Evolutionary conservation across 805 yeast genomes (phyloP), one percentile per base, ranked within the genome.

Genomic region (Schwanniomyces polymorphus): DNA sequence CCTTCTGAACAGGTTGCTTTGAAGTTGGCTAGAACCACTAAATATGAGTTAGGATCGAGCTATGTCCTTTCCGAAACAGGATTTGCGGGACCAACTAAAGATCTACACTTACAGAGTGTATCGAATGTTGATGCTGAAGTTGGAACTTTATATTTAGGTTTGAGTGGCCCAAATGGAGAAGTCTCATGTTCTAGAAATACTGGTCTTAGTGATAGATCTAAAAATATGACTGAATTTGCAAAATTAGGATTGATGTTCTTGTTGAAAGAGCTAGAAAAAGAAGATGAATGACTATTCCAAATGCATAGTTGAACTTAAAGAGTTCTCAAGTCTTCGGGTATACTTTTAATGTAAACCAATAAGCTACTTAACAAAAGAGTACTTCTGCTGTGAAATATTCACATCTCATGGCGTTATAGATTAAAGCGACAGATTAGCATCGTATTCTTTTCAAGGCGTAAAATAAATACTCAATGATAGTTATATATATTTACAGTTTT

Each of bases 21-120:
- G 50, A 78, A 88, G 56, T 72, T 89, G 53, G 96, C 96, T 1
- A 74, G 97, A 43, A 88, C 87, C 53, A 73, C 91, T 46, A 76
- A 85, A 58, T 80, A 88, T 50, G 96, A 89, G 61, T 75, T 88
- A 53, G 96, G 96, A 0, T 83, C 91, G 2, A 86, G 91, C 0
- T 89, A 83, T 65, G 90, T 88, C 4, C 72, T 89, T 16, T 84
- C 91, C 1, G 97, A 89, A 63, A 85, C 94, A 1, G 97, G 96
- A 1, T 85, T 86, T 73, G 96, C 97, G 0, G 96, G 96, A 1
- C 94, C 95, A 1, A 70, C 73, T 7, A 67, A 64, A 38, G 75
- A 71, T 50, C 61, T 65, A 61, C 82, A 63, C 57, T 66, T 74
- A 44, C 59, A 52, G 23, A 61, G 65, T 18, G 14, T 35, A 21